Percentiles rank a stretch among this genome's conserved stretches.
Conservation (phyloP, 805 yeast genomes). For the Ogataea polymorpha region DNA sequence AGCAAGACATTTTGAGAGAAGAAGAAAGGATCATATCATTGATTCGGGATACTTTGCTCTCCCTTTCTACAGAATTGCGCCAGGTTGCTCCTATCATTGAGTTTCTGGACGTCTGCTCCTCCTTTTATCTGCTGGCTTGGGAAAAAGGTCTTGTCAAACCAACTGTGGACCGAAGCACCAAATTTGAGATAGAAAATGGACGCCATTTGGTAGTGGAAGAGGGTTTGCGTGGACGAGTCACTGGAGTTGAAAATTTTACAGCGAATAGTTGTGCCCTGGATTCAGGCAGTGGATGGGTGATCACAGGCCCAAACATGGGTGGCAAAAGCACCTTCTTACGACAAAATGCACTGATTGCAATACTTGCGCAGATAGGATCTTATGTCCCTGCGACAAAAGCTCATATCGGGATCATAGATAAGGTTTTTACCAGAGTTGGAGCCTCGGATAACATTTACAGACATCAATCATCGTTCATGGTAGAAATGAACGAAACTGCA, state of each 20-base stretch:
- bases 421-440: conserved; percentile 75
- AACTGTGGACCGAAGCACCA: conserved; percentile 44
- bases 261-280: conserved; percentile 40
- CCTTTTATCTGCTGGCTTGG: conserved; percentile 69
- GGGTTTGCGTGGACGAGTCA: conserved; percentile 49
- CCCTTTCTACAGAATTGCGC: conserved; percentile 45
- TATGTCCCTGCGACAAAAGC: conserved; percentile 68
- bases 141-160: conserved; percentile 73
- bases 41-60: conserved; percentile 46
- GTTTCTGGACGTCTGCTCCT: conserved; percentile 64
- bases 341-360: conserved; percentile 66
- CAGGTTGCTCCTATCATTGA: conserved; percentile 48
- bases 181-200: conserved; percentile 57
- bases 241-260: conserved; percentile 41
- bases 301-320: conserved; percentile 93
- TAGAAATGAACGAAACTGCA: conserved; percentile 85
- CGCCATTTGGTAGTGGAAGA: conserved; percentile 86
- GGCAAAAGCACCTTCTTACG: conserved; percentile 76
- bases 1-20: conserved; percentile 46
- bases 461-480: conserved; percentile 89
- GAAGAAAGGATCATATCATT: conserved; percentile 53
- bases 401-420: conserved; percentile 68
- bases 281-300: conserved; percentile 45
- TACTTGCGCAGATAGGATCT: conserved; percentile 72
- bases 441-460: conserved; percentile 79